These are phyloP conservation scores for Trichophyton rubrum DNA, from an alignment of 2,329 filamentous ascomycete species.

Conservation along the genomic window DNA sequence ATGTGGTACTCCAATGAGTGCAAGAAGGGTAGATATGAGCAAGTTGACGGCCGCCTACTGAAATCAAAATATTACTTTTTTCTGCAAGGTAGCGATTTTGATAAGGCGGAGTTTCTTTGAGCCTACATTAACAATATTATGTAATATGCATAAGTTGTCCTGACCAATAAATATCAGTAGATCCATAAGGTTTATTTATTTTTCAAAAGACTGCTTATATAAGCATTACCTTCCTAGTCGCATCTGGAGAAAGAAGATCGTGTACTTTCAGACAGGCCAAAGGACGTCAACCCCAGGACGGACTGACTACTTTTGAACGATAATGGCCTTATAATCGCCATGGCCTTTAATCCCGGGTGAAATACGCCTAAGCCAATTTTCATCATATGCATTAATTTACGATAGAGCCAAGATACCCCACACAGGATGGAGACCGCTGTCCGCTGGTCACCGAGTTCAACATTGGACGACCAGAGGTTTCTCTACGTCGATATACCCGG, in stretches of 20 bases:
- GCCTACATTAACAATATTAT: not conserved
- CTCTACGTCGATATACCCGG: constrained; percentile 49
- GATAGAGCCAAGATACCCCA: not conserved
- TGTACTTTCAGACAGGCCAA: not conserved
- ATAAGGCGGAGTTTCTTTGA: not conserved
- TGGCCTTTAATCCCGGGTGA: constrained; percentile 8
- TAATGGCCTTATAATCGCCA: not conserved
- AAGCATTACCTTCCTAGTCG: no score
- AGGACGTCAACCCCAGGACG: not conserved
- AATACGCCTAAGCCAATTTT: not conserved
- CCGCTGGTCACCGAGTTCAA: constrained; percentile 50
- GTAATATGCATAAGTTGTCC: no score
- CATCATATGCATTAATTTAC: not conserved
- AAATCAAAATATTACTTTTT: not conserved
- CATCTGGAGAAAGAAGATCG: not conserved
- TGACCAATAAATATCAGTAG: no score
- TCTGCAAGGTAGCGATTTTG: not conserved
- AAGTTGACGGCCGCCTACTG: not conserved
- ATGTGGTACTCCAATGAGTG: not conserved
- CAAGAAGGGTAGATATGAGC: not conserved
- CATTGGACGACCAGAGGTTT: constrained; percentile 42
- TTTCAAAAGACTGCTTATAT: no score
- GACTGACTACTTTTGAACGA: not conserved
- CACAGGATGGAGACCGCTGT: constrained; percentile 46
- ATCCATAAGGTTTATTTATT: no score